phyloP scores from a whole-genome alignment of 2,329 filamentous ascomycete genomes.

The Clathrospora elynae region DNA sequence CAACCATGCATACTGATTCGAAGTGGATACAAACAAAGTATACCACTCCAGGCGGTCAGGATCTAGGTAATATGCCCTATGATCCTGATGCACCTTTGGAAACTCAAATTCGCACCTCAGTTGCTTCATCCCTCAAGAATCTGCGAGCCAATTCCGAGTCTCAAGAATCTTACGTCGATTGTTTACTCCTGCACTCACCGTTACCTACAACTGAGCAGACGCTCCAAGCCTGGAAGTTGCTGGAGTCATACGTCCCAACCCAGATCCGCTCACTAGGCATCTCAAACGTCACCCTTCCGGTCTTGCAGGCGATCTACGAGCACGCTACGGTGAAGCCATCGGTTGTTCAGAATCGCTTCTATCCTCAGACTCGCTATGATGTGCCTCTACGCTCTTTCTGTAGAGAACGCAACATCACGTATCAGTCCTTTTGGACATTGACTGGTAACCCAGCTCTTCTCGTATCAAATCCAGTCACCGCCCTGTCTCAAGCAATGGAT shows the following conservation, averaged over 20 bases:
- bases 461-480: slow-evolving; percentile 53
- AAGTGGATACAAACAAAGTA: slow-evolving; percentile 80
- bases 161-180: slow-evolving; percentile 60
- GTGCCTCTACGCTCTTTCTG: slow-evolving; percentile 63
- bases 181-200: slow-evolving; percentile 64
- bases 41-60: slow-evolving; percentile 68
- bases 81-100: slow-evolving; percentile 61
- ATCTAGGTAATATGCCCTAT: slow-evolving; percentile 66
- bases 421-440: slow-evolving; percentile 67
- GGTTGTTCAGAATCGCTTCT: slow-evolving; percentile 79
- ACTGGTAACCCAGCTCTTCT: slow-evolving; percentile 62
- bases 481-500: slow-evolving; percentile 53
- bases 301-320: slow-evolving; percentile 61
- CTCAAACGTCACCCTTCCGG: slow-evolving; percentile 69
- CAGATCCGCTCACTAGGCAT: slow-evolving; percentile 72
- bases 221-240: slow-evolving; percentile 66
- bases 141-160: slow-evolving; percentile 52
- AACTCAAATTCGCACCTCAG: slow-evolving; percentile 69
- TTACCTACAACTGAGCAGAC: slow-evolving; percentile 59
- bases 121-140: slow-evolving; percentile 69
- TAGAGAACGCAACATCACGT: slow-evolving; percentile 57
- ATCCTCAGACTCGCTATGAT: slow-evolving; percentile 64
- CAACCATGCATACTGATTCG: background rate
- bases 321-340: slow-evolving; percentile 58
- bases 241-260: slow-evolving; percentile 70